phyloP scores from a whole-genome alignment of 2,329 filamentous ascomycete genomes.

The Keithomyces neogunnii region DNA sequence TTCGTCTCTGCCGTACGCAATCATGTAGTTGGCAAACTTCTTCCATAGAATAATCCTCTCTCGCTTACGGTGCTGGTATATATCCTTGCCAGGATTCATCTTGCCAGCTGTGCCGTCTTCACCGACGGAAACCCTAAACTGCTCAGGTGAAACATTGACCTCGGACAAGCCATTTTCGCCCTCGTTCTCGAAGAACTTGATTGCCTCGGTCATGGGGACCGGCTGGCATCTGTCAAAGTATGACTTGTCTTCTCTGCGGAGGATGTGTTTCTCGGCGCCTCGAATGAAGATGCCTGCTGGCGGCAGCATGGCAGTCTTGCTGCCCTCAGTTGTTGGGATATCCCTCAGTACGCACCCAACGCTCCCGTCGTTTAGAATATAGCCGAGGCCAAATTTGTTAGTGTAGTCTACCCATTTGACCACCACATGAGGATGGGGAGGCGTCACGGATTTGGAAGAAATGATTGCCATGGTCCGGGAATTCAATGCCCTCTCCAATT shows the following conservation, averaged over 20 bases:
- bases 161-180: slow-evolving; percentile 54
- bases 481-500: slow-evolving; percentile 55
- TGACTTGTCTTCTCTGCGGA: slow-evolving; percentile 46
- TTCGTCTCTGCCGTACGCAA: slow-evolving; percentile 65
- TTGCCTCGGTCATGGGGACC: slow-evolving; percentile 51
- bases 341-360: slow-evolving; percentile 62
- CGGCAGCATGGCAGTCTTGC: slow-evolving; percentile 45
- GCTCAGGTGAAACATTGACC: slow-evolving; percentile 55
- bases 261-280: slow-evolving; percentile 62
- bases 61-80: slow-evolving; percentile 57
- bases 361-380: slow-evolving; percentile 74
- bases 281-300: slow-evolving; percentile 65
- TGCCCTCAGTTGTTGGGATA: slow-evolving; percentile 43
- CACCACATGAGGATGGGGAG: slow-evolving; percentile 54
- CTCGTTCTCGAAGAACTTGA: slow-evolving; percentile 69
- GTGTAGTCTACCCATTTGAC: slow-evolving; percentile 86
- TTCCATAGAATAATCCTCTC: slow-evolving; percentile 62
- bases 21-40: slow-evolving; percentile 69
- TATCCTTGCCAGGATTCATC: slow-evolving; percentile 53
- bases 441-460: slow-evolving; percentile 42
- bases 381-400: slow-evolving; percentile 77
- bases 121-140: slow-evolving; percentile 47
- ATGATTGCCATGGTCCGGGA: slow-evolving; percentile 54
- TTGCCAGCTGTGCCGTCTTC: slow-evolving; percentile 52
- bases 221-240: slow-evolving; percentile 53